Base-by-base conservation (phyloP, 306 rosid genomes). In the Cucurbita argyrosperma region DNA sequence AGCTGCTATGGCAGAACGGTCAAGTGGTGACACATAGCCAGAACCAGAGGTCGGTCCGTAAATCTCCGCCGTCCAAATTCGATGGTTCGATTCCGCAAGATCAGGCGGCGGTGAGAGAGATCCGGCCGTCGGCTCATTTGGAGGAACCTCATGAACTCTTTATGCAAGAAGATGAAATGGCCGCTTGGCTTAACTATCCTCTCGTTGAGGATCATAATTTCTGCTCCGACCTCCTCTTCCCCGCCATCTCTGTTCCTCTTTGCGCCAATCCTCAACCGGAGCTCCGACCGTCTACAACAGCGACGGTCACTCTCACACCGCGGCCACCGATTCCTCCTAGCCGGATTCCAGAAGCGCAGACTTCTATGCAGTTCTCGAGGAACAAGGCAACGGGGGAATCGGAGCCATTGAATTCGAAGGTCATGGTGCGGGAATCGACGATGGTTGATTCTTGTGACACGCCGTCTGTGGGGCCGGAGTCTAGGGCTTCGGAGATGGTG, bases 1-100 rank as follows among this genome's bases (percentile, higher is more conserved):
- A 92, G 82, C 84, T 92, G 26, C 78, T 92, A 10, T 92, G 98
- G 98, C 87, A 90, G 63, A 85, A 90, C 82, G 97, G 97, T 5
- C 88, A 82, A 49, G 87, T 90, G 21, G 87, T 85, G 42, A 71
- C 83, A 79, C 92, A 87, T 14, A 87, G 85, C 80, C 92, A 88
- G 62, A 87, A 75, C 76, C 93, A 89, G n/a, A 81, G 90, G 51
- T 72, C 89, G 12, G 23, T 45, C 5, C 68, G 18, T 9, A 87
- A 77, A 10, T 75, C 50, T 5, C 78, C 81, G 4, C 77, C 80
- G 6, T 2, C 61, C 51, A 80, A 80, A 69, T 54, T 75, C 71
- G 79, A 71, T 72, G 79, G 70, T 35, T 65, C 62, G 8, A 47
- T 64, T 72, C 83, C 88, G 21, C 66, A 64, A 18, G 87, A 83